These are phyloP conservation scores for Saturnispora hagleri DNA, from an alignment of 805 yeast genomes.

Conservation along the genomic window DNA sequence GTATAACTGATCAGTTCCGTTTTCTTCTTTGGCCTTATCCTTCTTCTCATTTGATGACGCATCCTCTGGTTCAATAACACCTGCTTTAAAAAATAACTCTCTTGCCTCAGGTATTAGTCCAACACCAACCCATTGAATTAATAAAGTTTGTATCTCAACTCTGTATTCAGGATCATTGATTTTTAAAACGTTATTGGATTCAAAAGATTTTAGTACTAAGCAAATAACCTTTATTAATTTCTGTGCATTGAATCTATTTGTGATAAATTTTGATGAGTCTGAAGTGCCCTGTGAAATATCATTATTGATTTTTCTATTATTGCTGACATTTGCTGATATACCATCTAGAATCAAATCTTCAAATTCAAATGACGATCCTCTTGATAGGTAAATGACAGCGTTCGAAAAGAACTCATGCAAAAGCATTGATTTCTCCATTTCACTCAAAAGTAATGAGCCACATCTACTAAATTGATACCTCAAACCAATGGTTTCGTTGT, in stretches of 20 bases:
- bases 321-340: not conserved
- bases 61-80: not conserved
- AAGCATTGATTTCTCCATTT: constrained; percentile 55
- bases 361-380: constrained; percentile 22
- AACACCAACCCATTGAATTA: constrained; percentile 57
- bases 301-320: constrained; percentile 8
- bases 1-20: not conserved
- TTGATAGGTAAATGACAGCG: constrained; percentile 36
- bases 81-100: constrained; percentile 33
- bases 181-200: constrained; percentile 33
- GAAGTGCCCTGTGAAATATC: constrained; percentile 2
- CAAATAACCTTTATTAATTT: constrained; percentile 48
- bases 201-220: constrained; percentile 49
- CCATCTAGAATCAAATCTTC: constrained; percentile 12
- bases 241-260: constrained; percentile 26
- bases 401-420: constrained; percentile 63
- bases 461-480: constrained; percentile 41
- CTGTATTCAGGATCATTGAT: constrained; percentile 43
- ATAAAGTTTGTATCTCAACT: constrained; percentile 49
- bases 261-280: constrained; percentile 22
- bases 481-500: constrained; percentile 10
- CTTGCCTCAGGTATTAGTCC: constrained; percentile 49
- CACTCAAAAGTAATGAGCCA: constrained; percentile 46
- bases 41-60: not conserved
- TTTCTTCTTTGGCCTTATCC: not conserved